phyloP scores from a whole-genome alignment of 2,329 filamentous ascomycete genomes.

The Amylocarpus encephaloides region DNA sequence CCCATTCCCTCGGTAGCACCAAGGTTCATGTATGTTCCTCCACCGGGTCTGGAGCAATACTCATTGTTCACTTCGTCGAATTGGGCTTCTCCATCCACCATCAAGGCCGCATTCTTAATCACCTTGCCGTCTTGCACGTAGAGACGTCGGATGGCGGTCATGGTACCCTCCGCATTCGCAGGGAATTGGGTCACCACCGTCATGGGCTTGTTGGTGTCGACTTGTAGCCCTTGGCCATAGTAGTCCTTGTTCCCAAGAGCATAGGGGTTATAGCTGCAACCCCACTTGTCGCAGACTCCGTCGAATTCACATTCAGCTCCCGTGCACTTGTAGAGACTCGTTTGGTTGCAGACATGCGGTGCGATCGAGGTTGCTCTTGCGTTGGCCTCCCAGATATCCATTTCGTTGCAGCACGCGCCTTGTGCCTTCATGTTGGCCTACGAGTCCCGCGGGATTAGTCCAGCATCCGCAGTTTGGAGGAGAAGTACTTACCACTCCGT shows the following conservation, averaged over 20 bases:
- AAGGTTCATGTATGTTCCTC: conserved; percentile 43
- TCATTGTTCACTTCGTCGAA: conserved; percentile 46
- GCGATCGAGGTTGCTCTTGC: conserved; percentile 50
- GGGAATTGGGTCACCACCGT: conserved; percentile 56
- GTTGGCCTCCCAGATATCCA: conserved; percentile 62
- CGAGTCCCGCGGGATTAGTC: background rate
- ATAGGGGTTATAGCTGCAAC: conserved; percentile 55
- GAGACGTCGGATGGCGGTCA: conserved; percentile 46
- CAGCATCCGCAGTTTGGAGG: background rate
- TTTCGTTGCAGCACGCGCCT: conserved; percentile 55
- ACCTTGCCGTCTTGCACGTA: conserved; percentile 50
- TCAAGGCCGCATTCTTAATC: conserved; percentile 42
- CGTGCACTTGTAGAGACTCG: conserved; percentile 38
- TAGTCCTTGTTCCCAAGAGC: conserved; percentile 48
- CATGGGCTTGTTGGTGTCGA: conserved; percentile 46
- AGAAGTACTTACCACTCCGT: conserved; percentile 36
- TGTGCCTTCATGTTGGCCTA: conserved; percentile 48
- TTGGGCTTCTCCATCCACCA: conserved; percentile 37
- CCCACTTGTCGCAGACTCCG: conserved; percentile 50
- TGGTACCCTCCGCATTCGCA: conserved; percentile 42
- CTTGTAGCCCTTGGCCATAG: conserved; percentile 45
- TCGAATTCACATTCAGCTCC: conserved; percentile 36
- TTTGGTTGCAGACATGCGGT: conserved; percentile 47
- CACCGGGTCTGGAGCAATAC: conserved; percentile 50
- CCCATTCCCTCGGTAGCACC: conserved; percentile 52